These are phyloP conservation scores for Hypoxylon sp. DNA, from an alignment of 2,329 filamentous ascomycete species.

Conservation along the genomic window DNA sequence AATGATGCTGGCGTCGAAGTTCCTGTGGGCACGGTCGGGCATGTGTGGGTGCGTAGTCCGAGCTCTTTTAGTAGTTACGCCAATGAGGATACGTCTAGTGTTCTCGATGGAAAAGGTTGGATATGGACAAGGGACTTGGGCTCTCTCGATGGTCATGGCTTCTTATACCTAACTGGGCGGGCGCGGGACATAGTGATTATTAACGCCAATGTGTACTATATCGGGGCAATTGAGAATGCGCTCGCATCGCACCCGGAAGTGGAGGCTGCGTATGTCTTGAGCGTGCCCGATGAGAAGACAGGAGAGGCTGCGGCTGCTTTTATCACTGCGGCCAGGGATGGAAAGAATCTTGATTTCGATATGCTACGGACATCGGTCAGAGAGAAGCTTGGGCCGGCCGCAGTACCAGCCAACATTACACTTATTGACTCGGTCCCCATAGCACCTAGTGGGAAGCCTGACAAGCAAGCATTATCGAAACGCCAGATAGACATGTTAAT, in stretches of 20 bases:
- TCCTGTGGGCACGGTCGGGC: constrained; percentile 10
- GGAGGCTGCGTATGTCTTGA: constrained; percentile 28
- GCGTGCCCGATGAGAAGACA: constrained; percentile 23
- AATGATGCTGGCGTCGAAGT: constrained; percentile 2
- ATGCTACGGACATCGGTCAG: constrained; percentile 4
- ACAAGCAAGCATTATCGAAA: constrained; percentile 19
- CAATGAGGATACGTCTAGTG: constrained; percentile 15
- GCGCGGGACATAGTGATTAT: constrained; percentile 26
- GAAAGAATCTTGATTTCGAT: neutral
- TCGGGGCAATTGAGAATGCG: constrained; percentile 24
- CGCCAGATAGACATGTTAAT: neutral
- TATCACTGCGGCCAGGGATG: neutral
- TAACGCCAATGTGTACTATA: constrained; percentile 25
- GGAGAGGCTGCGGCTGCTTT: constrained; percentile 22
- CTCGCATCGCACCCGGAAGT: constrained; percentile 23
- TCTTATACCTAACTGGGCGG: constrained; percentile 18
- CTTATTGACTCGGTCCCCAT: constrained; percentile 24
- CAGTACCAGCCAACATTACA: constrained; percentile 9
- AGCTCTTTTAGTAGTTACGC: constrained; percentile 19
- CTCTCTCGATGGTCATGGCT: constrained; percentile 12
- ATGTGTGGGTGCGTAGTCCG: constrained; percentile 21
- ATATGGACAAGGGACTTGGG: constrained; percentile 27
- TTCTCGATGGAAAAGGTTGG: constrained; percentile 19
- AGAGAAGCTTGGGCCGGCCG: constrained; percentile 20
- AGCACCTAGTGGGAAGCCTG: constrained; percentile 30